Evolutionary conservation across 2,329 filamentous ascomycete genomes (phyloP).

Genomic region (Coleophoma crateriformis): DNA sequence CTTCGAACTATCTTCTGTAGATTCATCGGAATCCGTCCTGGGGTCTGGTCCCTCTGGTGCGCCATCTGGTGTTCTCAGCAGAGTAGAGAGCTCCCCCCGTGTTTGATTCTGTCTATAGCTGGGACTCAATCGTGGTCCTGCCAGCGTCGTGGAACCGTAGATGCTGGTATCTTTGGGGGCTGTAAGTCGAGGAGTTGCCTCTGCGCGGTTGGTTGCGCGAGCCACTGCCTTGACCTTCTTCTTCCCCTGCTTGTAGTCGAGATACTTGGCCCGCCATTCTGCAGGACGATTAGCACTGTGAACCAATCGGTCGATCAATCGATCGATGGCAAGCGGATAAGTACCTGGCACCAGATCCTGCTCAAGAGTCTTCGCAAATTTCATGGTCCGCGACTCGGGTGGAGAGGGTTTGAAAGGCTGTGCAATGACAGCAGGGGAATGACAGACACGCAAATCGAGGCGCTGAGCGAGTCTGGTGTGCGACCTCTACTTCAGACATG

Average conservation of each 20-base stretch:
- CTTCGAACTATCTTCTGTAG: slow-evolving; percentile 9
- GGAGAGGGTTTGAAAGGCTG: no score
- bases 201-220: slow-evolving; percentile 62
- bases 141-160: slow-evolving; percentile 11
- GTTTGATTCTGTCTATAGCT: slow-evolving; percentile 2
- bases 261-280: slow-evolving; percentile 88
- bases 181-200: slow-evolving; percentile 18
- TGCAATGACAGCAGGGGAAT: no score
- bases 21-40: slow-evolving; percentile 10
- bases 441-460: no score
- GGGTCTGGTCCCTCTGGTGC: slow-evolving; percentile 15
- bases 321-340: slow-evolving; percentile 5
- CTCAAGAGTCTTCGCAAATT: slow-evolving; percentile 71
- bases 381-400: slow-evolving; percentile 34
- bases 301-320: neutral
- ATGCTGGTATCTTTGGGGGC: neutral
- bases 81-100: slow-evolving; percentile 6
- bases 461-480: no score
- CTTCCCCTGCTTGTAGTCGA: slow-evolving; percentile 91
- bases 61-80: slow-evolving; percentile 10
- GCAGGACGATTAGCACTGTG: neutral
- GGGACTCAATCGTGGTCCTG: slow-evolving; percentile 3
- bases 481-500: no score
- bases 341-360: slow-evolving; percentile 75
- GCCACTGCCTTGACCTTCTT: slow-evolving; percentile 81